Evolutionary conservation across 2,329 filamentous ascomycete genomes (phyloP).

Genomic region (Sordariomycetes sp.): DNA sequence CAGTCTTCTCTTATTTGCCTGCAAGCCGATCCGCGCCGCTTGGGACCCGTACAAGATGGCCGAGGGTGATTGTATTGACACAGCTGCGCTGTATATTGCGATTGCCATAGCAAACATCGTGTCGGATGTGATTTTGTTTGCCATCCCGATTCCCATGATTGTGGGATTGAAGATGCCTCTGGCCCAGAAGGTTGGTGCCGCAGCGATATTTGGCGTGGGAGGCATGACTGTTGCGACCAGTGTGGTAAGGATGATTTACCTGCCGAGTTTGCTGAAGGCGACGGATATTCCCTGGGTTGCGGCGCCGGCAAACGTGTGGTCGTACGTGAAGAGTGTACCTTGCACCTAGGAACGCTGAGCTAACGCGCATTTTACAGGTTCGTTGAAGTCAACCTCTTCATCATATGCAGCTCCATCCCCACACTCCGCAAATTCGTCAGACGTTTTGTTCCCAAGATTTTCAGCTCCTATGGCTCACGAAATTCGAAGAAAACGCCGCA

Average conservation of each 20-base stretch:
- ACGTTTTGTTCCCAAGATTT: constrained; percentile 17
- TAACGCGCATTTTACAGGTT: constrained; percentile 18
- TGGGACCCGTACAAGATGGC: constrained; percentile 14
- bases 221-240: constrained; percentile 10
- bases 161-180: constrained; percentile 29
- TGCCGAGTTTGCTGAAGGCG: not conserved
- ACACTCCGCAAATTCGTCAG: constrained; percentile 24
- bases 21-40: constrained; percentile 8
- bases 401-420: constrained; percentile 28
- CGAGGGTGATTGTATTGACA: constrained; percentile 27
- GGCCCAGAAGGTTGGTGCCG: constrained; percentile 34
- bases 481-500: not conserved
- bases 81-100: constrained; percentile 34
- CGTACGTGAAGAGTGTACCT: constrained; percentile 6
- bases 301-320: constrained; percentile 10
- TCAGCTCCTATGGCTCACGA: constrained; percentile 6
- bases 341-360: too few relatives aligned
- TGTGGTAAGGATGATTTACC: constrained; percentile 8
- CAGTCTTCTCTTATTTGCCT: constrained; percentile 10
- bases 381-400: constrained; percentile 26
- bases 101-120: constrained; percentile 36
- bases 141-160: constrained; percentile 34
- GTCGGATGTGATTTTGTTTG: constrained; percentile 35
- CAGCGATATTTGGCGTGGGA: constrained; percentile 32
- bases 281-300: constrained; percentile 7